Conservation (phyloP, 768 basidiomycete species). For the Mycena epipterygia region DNA sequence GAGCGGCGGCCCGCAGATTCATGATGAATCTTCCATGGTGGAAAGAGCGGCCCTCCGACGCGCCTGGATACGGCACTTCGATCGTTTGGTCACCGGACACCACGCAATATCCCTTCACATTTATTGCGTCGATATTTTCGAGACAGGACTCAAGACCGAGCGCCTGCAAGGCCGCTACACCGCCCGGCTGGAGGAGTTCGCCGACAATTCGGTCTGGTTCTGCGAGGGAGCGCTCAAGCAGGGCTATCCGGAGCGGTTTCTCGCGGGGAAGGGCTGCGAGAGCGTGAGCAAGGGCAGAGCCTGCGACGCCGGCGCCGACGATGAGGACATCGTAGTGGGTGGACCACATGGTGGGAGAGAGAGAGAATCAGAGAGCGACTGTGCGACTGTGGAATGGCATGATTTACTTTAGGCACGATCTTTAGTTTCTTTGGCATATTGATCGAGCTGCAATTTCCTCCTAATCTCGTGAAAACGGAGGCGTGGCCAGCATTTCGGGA, state of each 20-base stretch:
- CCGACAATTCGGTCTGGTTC: conserved; percentile 99
- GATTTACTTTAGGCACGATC: no score
- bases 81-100: conserved; percentile 68
- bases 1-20: conserved; percentile 78
- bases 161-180: conserved; percentile 77
- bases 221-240: conserved; percentile 91
- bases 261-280: conserved; percentile 72
- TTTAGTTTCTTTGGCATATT: no score
- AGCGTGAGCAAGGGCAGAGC: conserved; percentile 87
- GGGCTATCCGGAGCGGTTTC: conserved; percentile 81
- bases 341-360: conserved; percentile 18
- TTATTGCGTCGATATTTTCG: conserved; percentile 88
- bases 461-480: no score
- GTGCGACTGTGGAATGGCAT: no score
- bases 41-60: conserved; percentile 84
- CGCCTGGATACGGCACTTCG: conserved; percentile 88
- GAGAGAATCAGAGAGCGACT: background rate
- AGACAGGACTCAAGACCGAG: conserved; percentile 83
- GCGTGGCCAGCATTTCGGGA: no score
- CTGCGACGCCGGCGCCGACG: conserved; percentile 94
- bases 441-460: no score
- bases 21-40: conserved; percentile 95
- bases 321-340: conserved; percentile 81
- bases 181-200: conserved; percentile 95
- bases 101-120: conserved; percentile 89